Conservation (phyloP, 768 basidiomycete species). For the Rhodocollybia butyracea region DNA sequence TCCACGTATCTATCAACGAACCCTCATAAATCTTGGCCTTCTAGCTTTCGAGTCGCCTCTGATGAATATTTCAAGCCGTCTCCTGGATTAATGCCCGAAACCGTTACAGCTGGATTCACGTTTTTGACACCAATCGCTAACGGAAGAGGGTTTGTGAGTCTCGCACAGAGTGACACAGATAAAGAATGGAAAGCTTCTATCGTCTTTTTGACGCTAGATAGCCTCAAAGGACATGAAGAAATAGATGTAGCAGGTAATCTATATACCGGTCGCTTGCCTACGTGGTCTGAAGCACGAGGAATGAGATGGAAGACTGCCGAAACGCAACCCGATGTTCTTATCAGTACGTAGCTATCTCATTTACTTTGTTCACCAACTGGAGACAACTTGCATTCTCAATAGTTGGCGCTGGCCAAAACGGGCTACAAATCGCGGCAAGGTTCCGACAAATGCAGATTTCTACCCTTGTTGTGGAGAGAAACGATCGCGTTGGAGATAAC, state of each 20-base stretch:
- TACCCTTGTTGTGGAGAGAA: constrained; percentile 56
- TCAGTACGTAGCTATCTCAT: constrained; percentile 23
- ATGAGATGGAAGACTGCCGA: constrained; percentile 34
- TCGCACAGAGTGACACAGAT: constrained; percentile 25
- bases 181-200: constrained; percentile 32
- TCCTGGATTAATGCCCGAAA: constrained; percentile 8
- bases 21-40: constrained; percentile 10
- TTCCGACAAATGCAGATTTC: constrained; percentile 56
- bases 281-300: constrained; percentile 31
- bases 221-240: constrained; percentile 35
- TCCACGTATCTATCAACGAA: constrained; percentile 24
- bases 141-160: constrained; percentile 31
- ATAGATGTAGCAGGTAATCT: constrained; percentile 23
- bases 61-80: constrained; percentile 18
- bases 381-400: background rate
- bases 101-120: constrained; percentile 33
- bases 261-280: constrained; percentile 32
- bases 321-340: constrained; percentile 33
- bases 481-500: constrained; percentile 52
- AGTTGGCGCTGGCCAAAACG: constrained; percentile 35
- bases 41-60: constrained; percentile 24
- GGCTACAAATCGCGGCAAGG: constrained; percentile 32
- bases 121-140: constrained; percentile 28
- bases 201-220: constrained; percentile 27
- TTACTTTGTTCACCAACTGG: background rate